Evolutionary conservation across 2,329 filamentous ascomycete genomes (phyloP).

Genomic region (Alternaria tenuissima): DNA sequence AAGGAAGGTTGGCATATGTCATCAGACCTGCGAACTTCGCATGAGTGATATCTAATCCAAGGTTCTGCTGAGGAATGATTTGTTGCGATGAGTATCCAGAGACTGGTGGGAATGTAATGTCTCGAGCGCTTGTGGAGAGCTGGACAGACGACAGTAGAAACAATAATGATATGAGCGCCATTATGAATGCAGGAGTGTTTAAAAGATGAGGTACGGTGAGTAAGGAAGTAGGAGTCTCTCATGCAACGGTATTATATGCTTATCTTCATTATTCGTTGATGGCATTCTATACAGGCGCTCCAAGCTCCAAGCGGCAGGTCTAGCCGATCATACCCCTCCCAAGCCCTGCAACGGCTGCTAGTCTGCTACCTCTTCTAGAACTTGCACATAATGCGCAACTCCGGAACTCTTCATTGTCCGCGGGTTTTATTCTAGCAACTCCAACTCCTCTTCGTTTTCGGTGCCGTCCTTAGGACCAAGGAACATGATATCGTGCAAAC

Average conservation of each 20-base stretch:
- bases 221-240: background rate
- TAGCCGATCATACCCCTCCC: slow-evolving; percentile 23
- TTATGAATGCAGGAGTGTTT: background rate
- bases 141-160: background rate
- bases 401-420: background rate
- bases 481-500: slow-evolving; percentile 28
- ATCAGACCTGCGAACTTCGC: slow-evolving; percentile 54
- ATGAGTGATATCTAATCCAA: slow-evolving; percentile 39
- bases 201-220: background rate
- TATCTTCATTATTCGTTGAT: slow-evolving; percentile 10
- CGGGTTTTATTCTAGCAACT: slow-evolving; percentile 5
- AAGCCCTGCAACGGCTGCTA: slow-evolving; percentile 13
- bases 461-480: slow-evolving; percentile 20
- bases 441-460: slow-evolving; percentile 4
- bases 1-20: slow-evolving; percentile 59
- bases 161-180: slow-evolving; percentile 7
- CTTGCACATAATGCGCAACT: background rate
- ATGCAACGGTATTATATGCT: background rate
- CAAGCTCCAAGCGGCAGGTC: slow-evolving; percentile 20
- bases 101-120: slow-evolving; percentile 56
- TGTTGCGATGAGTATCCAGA: slow-evolving; percentile 48
- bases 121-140: slow-evolving; percentile 35
- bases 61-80: slow-evolving; percentile 29
- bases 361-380: slow-evolving; percentile 9
- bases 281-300: slow-evolving; percentile 3